Percentiles rank a stretch among this genome's conserved stretches.
These are phyloP conservation scores for Parastagonospora nodorum DNA, from an alignment of 2,329 filamentous ascomycete genomes.

Conservation along the genomic window DNA sequence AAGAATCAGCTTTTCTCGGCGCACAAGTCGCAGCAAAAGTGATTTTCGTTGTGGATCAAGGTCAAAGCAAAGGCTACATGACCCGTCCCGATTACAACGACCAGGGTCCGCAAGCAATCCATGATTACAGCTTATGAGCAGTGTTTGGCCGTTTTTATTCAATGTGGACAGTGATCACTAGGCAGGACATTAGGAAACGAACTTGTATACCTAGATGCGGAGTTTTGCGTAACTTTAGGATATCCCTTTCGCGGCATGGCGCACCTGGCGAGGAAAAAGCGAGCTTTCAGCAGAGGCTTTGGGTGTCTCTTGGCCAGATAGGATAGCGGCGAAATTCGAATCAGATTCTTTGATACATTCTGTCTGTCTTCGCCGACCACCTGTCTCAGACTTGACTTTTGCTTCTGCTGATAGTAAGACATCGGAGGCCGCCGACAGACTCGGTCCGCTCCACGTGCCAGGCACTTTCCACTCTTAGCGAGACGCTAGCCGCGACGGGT, in stretches of 20 bases:
- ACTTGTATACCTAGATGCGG: slow-evolving; percentile 19
- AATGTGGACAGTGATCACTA: neutral
- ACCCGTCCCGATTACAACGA: slow-evolving; percentile 72
- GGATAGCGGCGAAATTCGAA: slow-evolving; percentile 17
- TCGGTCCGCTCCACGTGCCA: slow-evolving; percentile 22
- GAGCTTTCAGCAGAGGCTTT: neutral
- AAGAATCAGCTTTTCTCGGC: slow-evolving; percentile 85
- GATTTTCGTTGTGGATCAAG: slow-evolving; percentile 71
- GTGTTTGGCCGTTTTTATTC: neutral
- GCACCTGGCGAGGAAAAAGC: slow-evolving; percentile 2
- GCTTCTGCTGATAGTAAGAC: slow-evolving; percentile 10
- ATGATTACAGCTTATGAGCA: slow-evolving; percentile 54
- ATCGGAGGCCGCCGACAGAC: slow-evolving; percentile 24
- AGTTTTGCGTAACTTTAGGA: slow-evolving; percentile 6
- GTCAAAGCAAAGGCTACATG: slow-evolving; percentile 70
- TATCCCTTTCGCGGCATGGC: slow-evolving; percentile 4
- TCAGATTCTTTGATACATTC: neutral
- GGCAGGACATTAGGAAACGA: neutral
- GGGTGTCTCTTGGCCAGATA: slow-evolving; percentile 3
- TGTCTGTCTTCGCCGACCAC: neutral
- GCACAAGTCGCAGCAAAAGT: slow-evolving; percentile 84
- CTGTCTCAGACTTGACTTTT: neutral
- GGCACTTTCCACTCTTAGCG: slow-evolving; percentile 15
- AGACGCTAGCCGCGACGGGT: slow-evolving; percentile 15
- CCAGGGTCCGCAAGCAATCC: slow-evolving; percentile 66